Evolutionary conservation across 1,284 basidiomycete genomes (phyloP).

Genomic region (Mrakiaceae sp.): DNA sequence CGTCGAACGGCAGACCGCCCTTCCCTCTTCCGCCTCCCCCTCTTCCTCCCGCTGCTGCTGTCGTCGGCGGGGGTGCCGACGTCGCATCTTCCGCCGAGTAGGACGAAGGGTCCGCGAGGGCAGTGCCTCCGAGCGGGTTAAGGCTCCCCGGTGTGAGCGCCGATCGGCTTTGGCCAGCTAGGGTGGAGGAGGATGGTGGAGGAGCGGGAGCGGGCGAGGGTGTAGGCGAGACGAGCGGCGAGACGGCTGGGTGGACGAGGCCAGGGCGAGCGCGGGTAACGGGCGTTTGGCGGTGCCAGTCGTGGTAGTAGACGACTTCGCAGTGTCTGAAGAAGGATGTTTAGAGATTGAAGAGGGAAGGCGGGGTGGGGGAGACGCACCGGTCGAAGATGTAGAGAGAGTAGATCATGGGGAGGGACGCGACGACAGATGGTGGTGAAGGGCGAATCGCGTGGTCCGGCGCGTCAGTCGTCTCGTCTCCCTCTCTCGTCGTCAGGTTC

Average conservation of each 20-base stretch:
- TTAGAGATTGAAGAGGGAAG: neutral
- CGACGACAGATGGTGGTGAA: too few relatives aligned
- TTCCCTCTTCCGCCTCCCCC: neutral
- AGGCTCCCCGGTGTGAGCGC: neutral
- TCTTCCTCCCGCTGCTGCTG: neutral
- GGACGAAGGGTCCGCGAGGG: too few relatives aligned
- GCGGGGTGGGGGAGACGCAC: slow-evolving; percentile 33
- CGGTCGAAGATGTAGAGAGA: slow-evolving; percentile 84
- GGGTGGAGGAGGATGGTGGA: neutral
- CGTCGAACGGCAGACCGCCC: slow-evolving; percentile 72
- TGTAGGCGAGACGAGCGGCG: slow-evolving; percentile 37
- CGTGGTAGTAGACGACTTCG: slow-evolving; percentile 81
- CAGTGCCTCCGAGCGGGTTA: too few relatives aligned
- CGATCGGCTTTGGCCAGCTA: neutral
- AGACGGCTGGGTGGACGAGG: slow-evolving; percentile 62
- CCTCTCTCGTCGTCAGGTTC: too few relatives aligned
- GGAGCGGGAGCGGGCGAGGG: neutral
- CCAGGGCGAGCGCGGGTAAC: slow-evolving; percentile 58
- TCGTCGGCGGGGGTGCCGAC: neutral
- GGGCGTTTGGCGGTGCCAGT: slow-evolving; percentile 72
- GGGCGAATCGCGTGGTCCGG: too few relatives aligned
- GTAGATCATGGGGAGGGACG: slow-evolving; percentile 42
- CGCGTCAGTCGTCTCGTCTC: too few relatives aligned
- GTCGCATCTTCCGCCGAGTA: too few relatives aligned
- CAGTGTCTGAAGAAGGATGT: slow-evolving; percentile 53